Conservation (phyloP, 805 yeast species). For the Starmerella floris region DNA sequence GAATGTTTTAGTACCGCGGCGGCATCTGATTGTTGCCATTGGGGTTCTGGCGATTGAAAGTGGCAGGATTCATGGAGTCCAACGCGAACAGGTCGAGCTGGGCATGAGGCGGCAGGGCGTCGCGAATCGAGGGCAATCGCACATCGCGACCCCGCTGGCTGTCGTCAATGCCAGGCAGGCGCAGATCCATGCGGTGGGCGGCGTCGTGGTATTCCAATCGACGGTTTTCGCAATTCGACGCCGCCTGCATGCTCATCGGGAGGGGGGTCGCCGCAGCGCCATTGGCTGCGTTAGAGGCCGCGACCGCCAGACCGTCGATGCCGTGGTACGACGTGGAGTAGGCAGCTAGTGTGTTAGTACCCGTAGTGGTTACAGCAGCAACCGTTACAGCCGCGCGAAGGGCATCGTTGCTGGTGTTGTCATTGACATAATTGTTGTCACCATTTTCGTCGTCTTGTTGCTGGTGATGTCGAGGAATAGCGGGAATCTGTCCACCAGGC, state of each 20-base stretch:
- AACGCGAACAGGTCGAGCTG: constrained; percentile 1
- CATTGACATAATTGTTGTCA: neutral
- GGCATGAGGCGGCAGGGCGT: constrained; percentile 7
- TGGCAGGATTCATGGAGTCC: no score
- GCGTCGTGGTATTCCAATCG: neutral
- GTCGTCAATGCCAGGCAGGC: neutral
- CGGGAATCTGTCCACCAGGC: no score
- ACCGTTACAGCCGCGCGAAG: neutral
- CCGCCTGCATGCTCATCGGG: no score
- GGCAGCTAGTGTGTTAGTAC: neutral
- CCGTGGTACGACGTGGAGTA: neutral
- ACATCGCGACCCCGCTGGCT: neutral
- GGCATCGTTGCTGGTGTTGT: neutral
- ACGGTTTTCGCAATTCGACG: neutral
- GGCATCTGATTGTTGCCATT: no score
- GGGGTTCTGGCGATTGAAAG: no score
- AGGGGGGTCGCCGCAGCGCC: neutral
- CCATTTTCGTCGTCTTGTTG: neutral
- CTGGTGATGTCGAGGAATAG: no score
- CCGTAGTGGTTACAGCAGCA: neutral
- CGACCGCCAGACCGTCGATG: neutral
- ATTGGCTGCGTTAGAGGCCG: neutral
- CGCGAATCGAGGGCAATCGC: constrained; percentile 3
- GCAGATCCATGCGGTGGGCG: neutral
- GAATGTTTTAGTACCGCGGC: no score